Evolutionary conservation across 805 yeast species (phyloP), one percentile per base, ranked within the genome.

Genomic region (Yueomyces sinensis): DNA sequence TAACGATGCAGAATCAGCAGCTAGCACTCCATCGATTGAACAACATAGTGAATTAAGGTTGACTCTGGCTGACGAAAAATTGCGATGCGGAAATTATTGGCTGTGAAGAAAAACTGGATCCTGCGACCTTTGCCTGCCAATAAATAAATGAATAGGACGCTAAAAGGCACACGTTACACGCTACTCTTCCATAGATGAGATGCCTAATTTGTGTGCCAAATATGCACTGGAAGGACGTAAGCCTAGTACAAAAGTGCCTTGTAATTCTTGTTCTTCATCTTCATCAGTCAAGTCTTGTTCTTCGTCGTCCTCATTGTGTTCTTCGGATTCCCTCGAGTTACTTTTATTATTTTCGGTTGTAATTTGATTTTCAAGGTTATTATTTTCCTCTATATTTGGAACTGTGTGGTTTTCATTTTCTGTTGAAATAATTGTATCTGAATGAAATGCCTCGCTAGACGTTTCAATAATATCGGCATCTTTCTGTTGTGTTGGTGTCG

Each of bases 261-360:
- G 24, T 20, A 20, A 11, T 20, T 20, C 11, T 20, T 20, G 24
- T 20, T 7, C 11, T 20, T 20, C 11, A 7, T 11, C 11, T 20
- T 7, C 7, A 20, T 20, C 11, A 7, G 24, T 11, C 11, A 7
- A 11, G 11, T 20, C 24, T 7, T 20, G 24, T 7, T 7, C 11
- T 20, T 45, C 54, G 17, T 43, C 43, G 19, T 40, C 45, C 13
- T 43, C 42, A 13, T 34, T 49, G 20, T 37, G 39, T 9, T 38
- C 41, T 19, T 44, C 51, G 9, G 19, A 42, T 31, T 11, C 32
- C 45, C 17, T 37, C 29, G 15, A n/a, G 13, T 31, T 29, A 28
- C 13, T 27, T 14, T 31, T n/a, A 15, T 16, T 23, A 5, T 20
- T 17, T 31, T 25, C 13, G n/a, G 36, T 20, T 5, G 30, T 17